Base-by-base conservation (phyloP, 148 eudicot species). In the Rhododendron griersonianum region DNA sequence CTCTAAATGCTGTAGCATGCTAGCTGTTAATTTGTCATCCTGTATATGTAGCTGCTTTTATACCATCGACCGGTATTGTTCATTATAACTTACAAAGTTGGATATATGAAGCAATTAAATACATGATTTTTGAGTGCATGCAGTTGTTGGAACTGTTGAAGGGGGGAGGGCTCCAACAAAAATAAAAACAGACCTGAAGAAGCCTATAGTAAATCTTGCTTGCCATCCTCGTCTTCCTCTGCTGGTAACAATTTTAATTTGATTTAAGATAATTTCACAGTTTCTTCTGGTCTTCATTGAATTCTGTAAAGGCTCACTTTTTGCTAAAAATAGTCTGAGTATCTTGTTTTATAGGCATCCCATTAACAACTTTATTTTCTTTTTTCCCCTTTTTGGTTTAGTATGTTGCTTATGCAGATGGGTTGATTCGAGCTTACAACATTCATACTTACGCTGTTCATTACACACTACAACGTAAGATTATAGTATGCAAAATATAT, bases 401-500 rank as follows among this genome's bases (percentile, higher is more conserved):
- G 99, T 97, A 94, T 88, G 99, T 97, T 79, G 99, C 98, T 84
- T 97, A 97, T 91, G 94, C 97, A 79, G 99, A 97, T 87, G 99
- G 99, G 45, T 87, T 97, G 83, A 94, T 97, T 80, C 91, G 99
- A 92, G 99, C 96, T 83, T 97, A 97, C 94, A 95, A 95, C 88
- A 95, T 97, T 80, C 94, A 95, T 86, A 94, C 99, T 74, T 97
- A 97, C 89, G 98, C 98, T 48, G 98, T 97, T 86, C 95, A 92
- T 86, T 97, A 97, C 88, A 97, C 99, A 16, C 89, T 97, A 82
- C 99, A 97, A 89, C 96, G 99, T 97, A 91, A 92, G 97, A 82
- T 28, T 87, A 53, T 87, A 88, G 37, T 87, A 35, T 59, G 18
- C 61, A 71, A 63, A 44, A 19, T 57, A 33, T 73, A 23, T 30